These are phyloP conservation scores for Candida orba DNA, from an alignment of 805 yeast species.

Conservation along the genomic window DNA sequence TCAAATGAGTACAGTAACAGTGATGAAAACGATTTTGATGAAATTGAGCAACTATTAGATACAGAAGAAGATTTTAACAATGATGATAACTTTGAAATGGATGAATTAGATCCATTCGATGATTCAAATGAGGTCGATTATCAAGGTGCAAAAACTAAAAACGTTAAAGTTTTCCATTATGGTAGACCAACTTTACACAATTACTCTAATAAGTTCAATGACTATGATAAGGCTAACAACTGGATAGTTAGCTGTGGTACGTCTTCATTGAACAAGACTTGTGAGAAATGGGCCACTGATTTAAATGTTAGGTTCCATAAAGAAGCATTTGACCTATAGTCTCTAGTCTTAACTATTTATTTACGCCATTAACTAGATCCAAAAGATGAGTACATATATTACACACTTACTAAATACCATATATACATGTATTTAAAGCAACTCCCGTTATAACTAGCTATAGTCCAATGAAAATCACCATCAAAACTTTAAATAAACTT, in stretches of 20 bases:
- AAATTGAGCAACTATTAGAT: constrained; percentile 16
- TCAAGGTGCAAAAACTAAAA: not conserved
- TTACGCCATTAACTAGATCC: too few species aligned
- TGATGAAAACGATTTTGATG: constrained; percentile 2
- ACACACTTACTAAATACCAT: too few species aligned
- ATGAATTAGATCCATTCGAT: constrained; percentile 17
- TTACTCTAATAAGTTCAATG: constrained; percentile 27
- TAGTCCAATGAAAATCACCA: too few species aligned
- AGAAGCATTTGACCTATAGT: constrained; percentile 32
- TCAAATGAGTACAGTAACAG: not conserved
- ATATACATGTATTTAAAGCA: not conserved
- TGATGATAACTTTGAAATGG: constrained; percentile 20
- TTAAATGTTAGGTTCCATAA: constrained; percentile 33
- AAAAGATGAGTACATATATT: too few species aligned
- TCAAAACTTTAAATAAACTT: too few species aligned
- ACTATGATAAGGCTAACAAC: constrained; percentile 26
- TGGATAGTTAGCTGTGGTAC: constrained; percentile 63
- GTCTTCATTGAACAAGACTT: constrained; percentile 33
- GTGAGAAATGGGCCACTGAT: constrained; percentile 30
- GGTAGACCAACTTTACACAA: constrained; percentile 35
- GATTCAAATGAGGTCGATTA: constrained; percentile 7
- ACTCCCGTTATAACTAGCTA: too few species aligned
- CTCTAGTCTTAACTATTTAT: not conserved
- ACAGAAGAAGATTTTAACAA: constrained; percentile 7
- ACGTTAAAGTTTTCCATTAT: constrained; percentile 9